These are phyloP conservation scores for Azolla pinnata DNA, from an alignment of 75 land plant genomes.

Conservation along the genomic window DNA sequence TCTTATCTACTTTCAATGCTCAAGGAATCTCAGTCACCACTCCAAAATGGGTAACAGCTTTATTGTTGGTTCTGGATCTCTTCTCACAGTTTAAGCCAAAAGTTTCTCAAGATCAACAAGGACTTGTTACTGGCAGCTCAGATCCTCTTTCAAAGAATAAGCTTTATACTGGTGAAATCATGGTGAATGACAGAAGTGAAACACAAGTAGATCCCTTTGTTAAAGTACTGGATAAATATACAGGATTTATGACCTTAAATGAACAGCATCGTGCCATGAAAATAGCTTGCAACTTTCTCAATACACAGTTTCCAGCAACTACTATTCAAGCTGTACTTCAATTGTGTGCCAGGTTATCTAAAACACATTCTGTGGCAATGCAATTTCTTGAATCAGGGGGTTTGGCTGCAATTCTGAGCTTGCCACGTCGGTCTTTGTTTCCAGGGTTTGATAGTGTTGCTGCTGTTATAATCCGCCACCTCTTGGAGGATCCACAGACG, in stretches of 20 bases:
- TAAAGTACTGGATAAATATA: slow-evolving; percentile 15
- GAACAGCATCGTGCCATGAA: slow-evolving; percentile 69
- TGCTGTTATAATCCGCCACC: slow-evolving; percentile 73
- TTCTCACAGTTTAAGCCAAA: slow-evolving; percentile 68
- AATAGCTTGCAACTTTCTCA: slow-evolving; percentile 63
- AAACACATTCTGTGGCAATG: slow-evolving; percentile 71
- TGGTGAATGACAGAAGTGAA: background rate
- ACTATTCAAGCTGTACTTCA: slow-evolving; percentile 92
- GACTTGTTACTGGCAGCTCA: slow-evolving; percentile 11
- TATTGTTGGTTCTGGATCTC: slow-evolving; percentile 74
- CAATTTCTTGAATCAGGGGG: slow-evolving; percentile 86
- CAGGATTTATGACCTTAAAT: slow-evolving; percentile 39
- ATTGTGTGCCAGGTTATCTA: slow-evolving; percentile 84
- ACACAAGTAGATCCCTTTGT: slow-evolving; percentile 14
- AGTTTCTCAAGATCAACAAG: background rate
- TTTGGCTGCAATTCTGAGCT: slow-evolving; percentile 47
- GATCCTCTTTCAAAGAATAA: slow-evolving; percentile 9
- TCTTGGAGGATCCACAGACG: slow-evolving; percentile 94
- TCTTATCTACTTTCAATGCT: slow-evolving; percentile 46
- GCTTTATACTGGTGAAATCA: too few relatives aligned
- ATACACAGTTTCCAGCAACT: slow-evolving; percentile 59
- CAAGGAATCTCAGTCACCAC: slow-evolving; percentile 19
- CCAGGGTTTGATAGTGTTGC: slow-evolving; percentile 90
- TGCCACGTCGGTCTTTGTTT: slow-evolving; percentile 70
- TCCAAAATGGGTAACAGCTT: slow-evolving; percentile 86